These are phyloP conservation scores for Gaeumannomyces tritici DNA, from an alignment of 2,329 filamentous ascomycete species.

Conservation along the genomic window DNA sequence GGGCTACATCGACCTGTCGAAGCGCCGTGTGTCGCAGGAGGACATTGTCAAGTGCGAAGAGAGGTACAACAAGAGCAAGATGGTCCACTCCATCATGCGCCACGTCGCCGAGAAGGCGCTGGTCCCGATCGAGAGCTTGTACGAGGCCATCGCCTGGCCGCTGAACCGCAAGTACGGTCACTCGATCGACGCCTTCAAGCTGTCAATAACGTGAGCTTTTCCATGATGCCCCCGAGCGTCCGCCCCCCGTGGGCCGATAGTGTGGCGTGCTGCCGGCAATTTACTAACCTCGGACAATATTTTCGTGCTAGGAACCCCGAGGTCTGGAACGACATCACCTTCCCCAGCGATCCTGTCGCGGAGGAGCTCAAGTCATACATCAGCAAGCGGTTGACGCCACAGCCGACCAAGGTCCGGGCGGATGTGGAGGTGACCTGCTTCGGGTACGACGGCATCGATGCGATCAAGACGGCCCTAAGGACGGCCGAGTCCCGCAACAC, in stretches of 20 bases:
- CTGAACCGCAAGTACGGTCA: constrained; percentile 97
- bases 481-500: constrained; percentile 91
- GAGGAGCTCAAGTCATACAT: constrained; percentile 94
- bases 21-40: constrained; percentile 93
- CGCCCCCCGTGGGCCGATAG: too few relatives aligned
- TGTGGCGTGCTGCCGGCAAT: constrained; percentile 8
- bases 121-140: constrained; percentile 87
- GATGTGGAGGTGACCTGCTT: constrained; percentile 95
- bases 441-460: constrained; percentile 96
- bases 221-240: not conserved
- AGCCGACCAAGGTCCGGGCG: constrained; percentile 97
- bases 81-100: constrained; percentile 97
- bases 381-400: constrained; percentile 89
- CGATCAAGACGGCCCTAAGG: constrained; percentile 86
- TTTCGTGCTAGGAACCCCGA: constrained; percentile 63
- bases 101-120: constrained; percentile 97
- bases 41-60: constrained; percentile 98
- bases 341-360: constrained; percentile 75
- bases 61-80: constrained; percentile 99
- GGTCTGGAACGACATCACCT: constrained; percentile 88
- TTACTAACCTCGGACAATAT: not conserved
- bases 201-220: constrained; percentile 78
- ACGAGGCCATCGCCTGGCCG: constrained; percentile 93
- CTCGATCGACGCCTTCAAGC: constrained; percentile 95
- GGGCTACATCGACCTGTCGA: constrained; percentile 95